Percentiles rank a stretch among this genome's conserved stretches.
phyloP scores from a whole-genome alignment of 78 protist genomes.

The Isochrysis galbana region DNA sequence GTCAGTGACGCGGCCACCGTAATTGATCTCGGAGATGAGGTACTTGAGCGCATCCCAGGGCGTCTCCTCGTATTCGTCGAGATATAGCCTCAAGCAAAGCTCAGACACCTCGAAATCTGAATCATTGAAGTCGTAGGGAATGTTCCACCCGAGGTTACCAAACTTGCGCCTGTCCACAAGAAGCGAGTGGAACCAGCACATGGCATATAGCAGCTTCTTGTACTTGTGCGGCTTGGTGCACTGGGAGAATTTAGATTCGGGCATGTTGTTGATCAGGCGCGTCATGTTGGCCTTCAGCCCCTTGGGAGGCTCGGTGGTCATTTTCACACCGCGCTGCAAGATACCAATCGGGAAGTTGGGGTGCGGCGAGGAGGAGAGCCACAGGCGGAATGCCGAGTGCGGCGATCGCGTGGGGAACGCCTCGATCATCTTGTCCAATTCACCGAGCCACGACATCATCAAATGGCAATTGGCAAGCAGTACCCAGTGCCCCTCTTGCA shows the following conservation, averaged over 20 bases:
- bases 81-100: conserved; percentile 50
- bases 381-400: conserved; percentile 80
- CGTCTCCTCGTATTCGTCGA: conserved; percentile 61
- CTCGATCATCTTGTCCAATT: conserved; percentile 71
- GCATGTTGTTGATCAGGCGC: conserved; percentile 58
- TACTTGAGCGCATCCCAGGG: conserved; percentile 79
- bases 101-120: conserved; percentile 78
- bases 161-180: conserved; percentile 87
- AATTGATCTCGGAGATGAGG: conserved; percentile 82
- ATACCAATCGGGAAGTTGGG: conserved; percentile 85
- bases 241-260: conserved; percentile 46
- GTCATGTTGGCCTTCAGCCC: conserved; percentile 79
- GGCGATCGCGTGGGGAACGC: conserved; percentile 37
- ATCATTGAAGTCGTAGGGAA: conserved; percentile 77
- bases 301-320: conserved; percentile 91
- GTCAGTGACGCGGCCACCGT: conserved; percentile 95
- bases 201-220: conserved; percentile 71
- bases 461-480: conserved; percentile 90
- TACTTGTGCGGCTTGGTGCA: conserved; percentile 46
- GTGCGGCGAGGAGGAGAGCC: conserved; percentile 84
- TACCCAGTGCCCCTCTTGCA: conserved; percentile 66
- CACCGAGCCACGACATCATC: conserved; percentile 63
- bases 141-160: conserved; percentile 62
- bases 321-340: conserved; percentile 80
- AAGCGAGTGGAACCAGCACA: conserved; percentile 80